Base-by-base conservation (phyloP, 768 basidiomycete species). In the Floccularia luteovirens region DNA sequence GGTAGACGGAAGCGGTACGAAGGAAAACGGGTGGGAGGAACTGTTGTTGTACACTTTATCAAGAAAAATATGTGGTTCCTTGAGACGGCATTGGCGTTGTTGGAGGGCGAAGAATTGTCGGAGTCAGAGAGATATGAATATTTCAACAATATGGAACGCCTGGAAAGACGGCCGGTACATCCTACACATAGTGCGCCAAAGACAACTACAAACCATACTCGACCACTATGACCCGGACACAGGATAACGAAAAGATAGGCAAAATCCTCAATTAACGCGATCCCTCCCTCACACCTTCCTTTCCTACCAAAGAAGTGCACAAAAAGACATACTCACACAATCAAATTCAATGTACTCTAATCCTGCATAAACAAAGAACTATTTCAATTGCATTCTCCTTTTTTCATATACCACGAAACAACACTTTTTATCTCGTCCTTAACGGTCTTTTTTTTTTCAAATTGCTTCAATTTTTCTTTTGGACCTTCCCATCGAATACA, bases 51-150 rank as follows among this genome's bases (percentile, higher is more conserved):
- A 38, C 94, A 99, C 63, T 97, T 90, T 57, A 84, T 99, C 70
- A 99, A 97, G 79, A 85, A 90, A 58, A 80, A 89, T 48, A 85
- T 88, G 64, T 99, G 94, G 94, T 97, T 87, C 63, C 60, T 92
- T 49, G 94, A 99, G 64, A 89, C 93, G 4, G 89, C 90, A 8
- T 63, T 91, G 8, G 91, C 90, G 13, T 66, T 99, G 19, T 67
- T 97, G 21, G 89, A 86, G 39, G 76, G 80, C n/a, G 76, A 81
- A 22, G 82, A 90, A 43, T 63, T 74, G 42, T 80, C 78, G 7
- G 79, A 83, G 48, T 53, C 57, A 17, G 74, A 75, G 47, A 63
- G 62, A 39, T 66, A 61, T 43, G 63, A 63, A 39, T 54, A 53
- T 16, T 46, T 20, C 20, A 31, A 22, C 12, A 10, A 14, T 21